phyloP scores from a whole-genome alignment of 345 rosid species.

The Eucalyptus regnans region DNA sequence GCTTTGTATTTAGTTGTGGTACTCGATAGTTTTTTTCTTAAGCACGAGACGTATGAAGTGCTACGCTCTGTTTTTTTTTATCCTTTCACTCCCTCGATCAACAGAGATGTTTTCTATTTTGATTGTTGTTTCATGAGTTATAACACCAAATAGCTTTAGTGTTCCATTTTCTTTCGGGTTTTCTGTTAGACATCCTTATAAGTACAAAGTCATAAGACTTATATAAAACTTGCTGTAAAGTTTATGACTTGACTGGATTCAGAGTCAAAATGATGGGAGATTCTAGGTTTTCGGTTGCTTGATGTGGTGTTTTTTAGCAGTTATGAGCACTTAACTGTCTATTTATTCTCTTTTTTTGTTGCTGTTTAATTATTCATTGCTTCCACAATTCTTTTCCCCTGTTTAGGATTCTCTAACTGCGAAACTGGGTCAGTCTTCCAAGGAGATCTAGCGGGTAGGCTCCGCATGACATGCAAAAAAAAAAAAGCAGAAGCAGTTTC shows the following conservation, averaged over 20 bases:
- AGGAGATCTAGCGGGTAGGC: no score
- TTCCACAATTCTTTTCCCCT: not conserved
- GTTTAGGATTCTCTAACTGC: conserved; percentile 11
- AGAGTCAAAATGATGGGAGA: not conserved
- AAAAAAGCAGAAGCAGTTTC: no score
- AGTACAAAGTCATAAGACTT: not conserved
- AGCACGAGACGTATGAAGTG: no score
- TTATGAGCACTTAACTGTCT: not conserved
- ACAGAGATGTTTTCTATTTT: no score
- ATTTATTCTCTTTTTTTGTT: not conserved
- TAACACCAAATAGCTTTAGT: not conserved
- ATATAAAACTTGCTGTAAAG: not conserved
- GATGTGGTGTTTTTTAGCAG: not conserved
- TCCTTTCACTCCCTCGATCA: no score
- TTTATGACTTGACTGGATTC: not conserved
- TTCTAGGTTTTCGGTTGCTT: not conserved
- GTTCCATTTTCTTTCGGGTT: not conserved
- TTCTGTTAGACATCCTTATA: not conserved
- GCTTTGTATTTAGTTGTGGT: no score
- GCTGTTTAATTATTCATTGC: not conserved
- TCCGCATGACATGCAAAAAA: no score
- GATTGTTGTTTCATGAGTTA: no score
- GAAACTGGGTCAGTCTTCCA: conserved; percentile 9
- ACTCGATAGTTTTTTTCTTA: no score
- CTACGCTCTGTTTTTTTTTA: no score